Percentiles rank a stretch among this genome's conserved stretches.
These are phyloP conservation scores for Gracilaria caudata DNA, from an alignment of 23 red algal species.

Conservation along the genomic window DNA sequence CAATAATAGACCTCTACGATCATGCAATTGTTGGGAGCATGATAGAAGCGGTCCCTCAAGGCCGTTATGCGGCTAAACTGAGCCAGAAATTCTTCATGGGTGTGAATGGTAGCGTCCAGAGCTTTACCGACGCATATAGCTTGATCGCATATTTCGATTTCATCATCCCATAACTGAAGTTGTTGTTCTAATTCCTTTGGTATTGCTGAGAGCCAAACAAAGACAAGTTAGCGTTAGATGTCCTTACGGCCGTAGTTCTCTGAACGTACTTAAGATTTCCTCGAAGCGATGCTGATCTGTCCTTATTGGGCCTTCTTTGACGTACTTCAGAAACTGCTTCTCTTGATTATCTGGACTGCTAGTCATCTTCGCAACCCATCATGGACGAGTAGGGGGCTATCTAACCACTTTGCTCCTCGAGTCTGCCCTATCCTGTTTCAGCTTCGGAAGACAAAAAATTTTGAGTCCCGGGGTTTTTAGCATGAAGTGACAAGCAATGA, in stretches of 20 bases:
- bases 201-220: background rate
- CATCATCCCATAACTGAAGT: conserved; percentile 17
- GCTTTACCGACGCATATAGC: conserved; percentile 7
- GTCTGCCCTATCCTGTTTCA: too few relatives aligned
- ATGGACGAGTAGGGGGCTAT: too few relatives aligned
- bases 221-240: background rate
- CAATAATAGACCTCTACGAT: background rate
- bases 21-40: background rate
- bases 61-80: conserved; percentile 23
- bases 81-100: background rate
- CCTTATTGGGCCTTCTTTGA: background rate
- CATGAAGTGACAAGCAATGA: too few relatives aligned
- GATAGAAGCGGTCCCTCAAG: conserved; percentile 1
- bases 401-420: too few relatives aligned
- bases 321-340: background rate
- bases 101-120: conserved; percentile 4
- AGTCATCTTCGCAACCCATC: background rate
- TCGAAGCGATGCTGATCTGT: background rate
- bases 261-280: background rate
- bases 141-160: conserved; percentile 31
- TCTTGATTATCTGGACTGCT: background rate
- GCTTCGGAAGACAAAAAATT: too few relatives aligned
- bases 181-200: background rate
- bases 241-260: background rate
- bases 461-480: too few relatives aligned